Base-by-base conservation (phyloP, 139 green algal species). In the Tetraselmis chui region DNA sequence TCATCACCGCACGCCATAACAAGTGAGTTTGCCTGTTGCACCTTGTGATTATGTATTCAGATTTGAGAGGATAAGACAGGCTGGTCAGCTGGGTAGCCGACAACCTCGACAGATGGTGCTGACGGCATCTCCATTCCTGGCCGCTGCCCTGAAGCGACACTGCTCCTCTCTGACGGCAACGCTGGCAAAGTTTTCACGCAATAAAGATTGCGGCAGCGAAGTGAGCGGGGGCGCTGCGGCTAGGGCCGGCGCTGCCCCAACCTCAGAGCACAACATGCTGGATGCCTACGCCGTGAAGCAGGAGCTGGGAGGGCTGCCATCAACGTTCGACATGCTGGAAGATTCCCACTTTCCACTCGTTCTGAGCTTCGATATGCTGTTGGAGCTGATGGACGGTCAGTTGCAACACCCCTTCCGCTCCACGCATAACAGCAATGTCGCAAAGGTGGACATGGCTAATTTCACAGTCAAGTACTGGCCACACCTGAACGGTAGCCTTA, bases 271-370 rank as follows among this genome's bases (percentile, higher is more conserved):
- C 30, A 32, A 58, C 26, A 31, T 77, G 76, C 75, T 84, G 76
- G 82, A 79, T 79, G 82, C 77, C 32, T 76, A 81, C 67, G 76
- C n/a, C 2, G 76, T 58, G 32, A 32, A 32, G 2, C 27, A 77
- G 29, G 23, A 77, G 74, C 31, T 83, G n/a, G 75, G 32, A 30
- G 67, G 31, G 23, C 32, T 84, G 30, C 80, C 76, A 23, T 22
- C 79, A 30, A 77, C 32, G 32, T 28, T 81, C 32, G 75, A 30
- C 23, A 31, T 23, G 24, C 59, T 83, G n/a, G 25, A n/a, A 18
- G 32, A 77, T 76, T 29, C 31, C 11, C 30, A 29, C 11, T 90
- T 85, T 32, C 87, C 87, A 1, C 82, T 90, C 28, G 80, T 89
- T n/a, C 11, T 90, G 2, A 89, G 85, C 18, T 87, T 80, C 75